Evolutionary conservation across 176 grass and related monocot species (phyloP).

Genomic region (Aegilops bicornis): DNA sequence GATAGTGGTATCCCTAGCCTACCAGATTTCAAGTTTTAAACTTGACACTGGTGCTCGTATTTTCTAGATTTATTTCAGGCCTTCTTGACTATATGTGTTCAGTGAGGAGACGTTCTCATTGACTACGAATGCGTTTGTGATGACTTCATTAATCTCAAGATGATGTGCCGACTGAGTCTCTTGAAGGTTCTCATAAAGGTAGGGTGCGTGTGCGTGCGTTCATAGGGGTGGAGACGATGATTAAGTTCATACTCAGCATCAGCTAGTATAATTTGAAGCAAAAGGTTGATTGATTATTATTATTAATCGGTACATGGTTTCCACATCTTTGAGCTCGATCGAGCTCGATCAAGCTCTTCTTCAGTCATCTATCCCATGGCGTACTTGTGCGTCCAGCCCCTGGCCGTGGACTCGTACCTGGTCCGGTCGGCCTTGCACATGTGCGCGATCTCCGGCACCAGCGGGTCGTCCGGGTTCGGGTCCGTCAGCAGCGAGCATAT

Average conservation of each 20-base stretch:
- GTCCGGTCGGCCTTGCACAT: slow-evolving; percentile 74
- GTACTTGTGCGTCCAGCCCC: slow-evolving; percentile 71
- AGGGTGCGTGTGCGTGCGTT: too few species aligned
- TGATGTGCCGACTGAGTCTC: too few species aligned
- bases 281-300: neutral
- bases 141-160: too few species aligned
- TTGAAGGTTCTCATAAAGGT: too few species aligned
- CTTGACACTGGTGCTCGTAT: too few species aligned
- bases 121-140: too few species aligned
- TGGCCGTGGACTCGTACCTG: slow-evolving; percentile 70
- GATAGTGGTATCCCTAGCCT: too few species aligned
- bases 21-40: too few species aligned
- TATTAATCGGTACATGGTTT: neutral
- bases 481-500: slow-evolving; percentile 85
- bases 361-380: slow-evolving; percentile 49
- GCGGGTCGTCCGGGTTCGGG: slow-evolving; percentile 74
- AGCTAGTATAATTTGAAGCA: neutral
- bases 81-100: too few species aligned
- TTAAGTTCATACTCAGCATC: neutral
- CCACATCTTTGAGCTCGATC: neutral
- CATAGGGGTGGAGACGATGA: neutral
- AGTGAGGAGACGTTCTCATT: too few species aligned
- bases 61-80: too few species aligned
- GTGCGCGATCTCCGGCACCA: slow-evolving; percentile 91
- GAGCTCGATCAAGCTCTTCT: neutral